phyloP scores from a whole-genome alignment of 1,284 basidiomycete genomes.

The Trichosporon coremiiforme region DNA sequence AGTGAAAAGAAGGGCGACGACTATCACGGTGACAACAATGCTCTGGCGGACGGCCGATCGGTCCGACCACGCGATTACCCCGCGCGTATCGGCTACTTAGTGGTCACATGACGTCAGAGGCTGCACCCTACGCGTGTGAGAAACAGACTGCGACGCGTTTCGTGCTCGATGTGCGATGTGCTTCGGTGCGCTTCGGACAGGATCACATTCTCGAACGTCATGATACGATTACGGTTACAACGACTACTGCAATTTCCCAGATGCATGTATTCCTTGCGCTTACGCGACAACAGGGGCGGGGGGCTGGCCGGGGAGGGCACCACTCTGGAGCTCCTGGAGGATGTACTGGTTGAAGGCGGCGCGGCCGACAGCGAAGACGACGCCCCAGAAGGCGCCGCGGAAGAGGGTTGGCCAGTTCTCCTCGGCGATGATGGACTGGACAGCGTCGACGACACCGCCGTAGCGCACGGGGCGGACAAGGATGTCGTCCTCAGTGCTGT shows the following conservation, averaged over 20 bases:
- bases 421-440: slow-evolving; percentile 15
- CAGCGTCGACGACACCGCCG: slow-evolving; percentile 10
- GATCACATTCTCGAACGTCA: slow-evolving; percentile 12
- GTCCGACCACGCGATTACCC: not conserved
- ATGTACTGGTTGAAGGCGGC: slow-evolving; percentile 12
- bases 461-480: slow-evolving; percentile 15
- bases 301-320: slow-evolving; percentile 5
- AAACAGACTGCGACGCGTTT: not conserved
- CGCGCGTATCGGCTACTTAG: not conserved
- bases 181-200: no score
- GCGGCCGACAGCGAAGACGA: slow-evolving; percentile 16
- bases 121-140: not conserved
- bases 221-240: no score
- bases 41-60: not conserved
- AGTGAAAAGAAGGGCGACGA: not conserved
- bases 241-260: slow-evolving; percentile 1
- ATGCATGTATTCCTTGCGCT: not conserved
- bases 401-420: slow-evolving; percentile 14
- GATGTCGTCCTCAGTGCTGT: not conserved
- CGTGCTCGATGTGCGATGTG: no score
- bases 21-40: no score
- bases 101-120: not conserved
- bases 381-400: slow-evolving; percentile 15
- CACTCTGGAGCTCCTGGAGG: slow-evolving; percentile 1
- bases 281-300: not conserved